Base-by-base conservation (phyloP, 2,329 filamentous ascomycete species). In the Tolypocladium ovalisporum region DNA sequence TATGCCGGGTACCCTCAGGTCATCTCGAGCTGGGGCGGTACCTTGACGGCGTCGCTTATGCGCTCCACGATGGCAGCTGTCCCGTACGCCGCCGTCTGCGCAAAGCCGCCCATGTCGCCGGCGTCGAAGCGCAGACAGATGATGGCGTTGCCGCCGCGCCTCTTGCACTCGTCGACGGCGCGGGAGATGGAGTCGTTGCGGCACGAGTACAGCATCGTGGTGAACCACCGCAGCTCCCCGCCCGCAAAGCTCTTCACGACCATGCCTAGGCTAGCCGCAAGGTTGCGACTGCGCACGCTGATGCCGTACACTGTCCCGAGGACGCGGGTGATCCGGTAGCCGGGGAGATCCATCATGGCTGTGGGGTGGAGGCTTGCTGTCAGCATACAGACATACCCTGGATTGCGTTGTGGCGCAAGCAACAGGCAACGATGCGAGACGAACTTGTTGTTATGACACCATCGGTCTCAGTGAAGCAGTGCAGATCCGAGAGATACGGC, bases 271-370 rank as follows among this genome's bases (percentile, higher is more conserved):
- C 76, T 75, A 2, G 82, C 80, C 6, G 77, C 82, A 67, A 79
- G 78, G 71, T 85, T 85, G 54, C 82, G 79, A 19, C 78, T 79
- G 12, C 79, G 79, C 8, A 83, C 79, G 0, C 78, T 81, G 49
- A 83, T 73, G 12, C 80, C 80, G 68, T 81, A 83, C 35, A 83
- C 78, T 9, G 80, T 77, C 56, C 83, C 83, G 7, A 86, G 76
- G 1, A 84, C 78, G 56, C 74, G 75, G 40, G 79, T 76, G 53
- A 85, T 73, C 60, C 77, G 79, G 68, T 85, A 85, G 9, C 82
- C 82, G 0, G 82, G 82, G 27, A 86, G 70, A 64, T 85, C 82
- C 69, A 80, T 82, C 81, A 84, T 85, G 56, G 83, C 72, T 74
- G 51, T 8, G 15, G 19, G 13, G 51, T 8, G 15, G 19, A 12